Conservation (phyloP, 1,284 basidiomycete species). For the Athelia psychrophila region DNA sequence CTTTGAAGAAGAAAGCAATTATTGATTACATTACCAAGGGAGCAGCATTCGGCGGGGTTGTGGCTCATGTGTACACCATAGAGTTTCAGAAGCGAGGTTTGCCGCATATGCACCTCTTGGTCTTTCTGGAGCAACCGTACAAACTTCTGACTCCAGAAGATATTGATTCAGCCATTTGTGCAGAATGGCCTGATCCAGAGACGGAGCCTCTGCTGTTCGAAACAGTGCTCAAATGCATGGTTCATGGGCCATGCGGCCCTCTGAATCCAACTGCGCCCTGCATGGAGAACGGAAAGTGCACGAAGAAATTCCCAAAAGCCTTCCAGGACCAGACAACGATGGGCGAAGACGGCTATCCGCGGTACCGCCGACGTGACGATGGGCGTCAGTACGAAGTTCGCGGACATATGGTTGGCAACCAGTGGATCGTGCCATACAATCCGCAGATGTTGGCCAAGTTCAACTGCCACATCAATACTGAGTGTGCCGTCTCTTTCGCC, state of each 20-base stretch:
- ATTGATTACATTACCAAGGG: not conserved
- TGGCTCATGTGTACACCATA: conserved; percentile 22
- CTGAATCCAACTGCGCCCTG: conserved; percentile 22
- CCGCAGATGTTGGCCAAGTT: conserved; percentile 11
- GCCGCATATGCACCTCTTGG: conserved; percentile 32
- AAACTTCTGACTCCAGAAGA: conserved; percentile 7
- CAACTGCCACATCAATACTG: conserved; percentile 27
- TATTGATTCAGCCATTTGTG: conserved; percentile 1
- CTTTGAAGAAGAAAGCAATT: not conserved
- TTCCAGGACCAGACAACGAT: conserved; percentile 26
- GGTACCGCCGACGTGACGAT: conserved; percentile 24
- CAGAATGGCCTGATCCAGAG: conserved; percentile 16
- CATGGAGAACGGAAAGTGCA: conserved; percentile 32
- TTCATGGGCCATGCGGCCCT: conserved; percentile 32
- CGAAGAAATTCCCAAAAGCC: conserved; percentile 30
- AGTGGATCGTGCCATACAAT: conserved; percentile 27
- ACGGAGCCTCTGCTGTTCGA: conserved; percentile 24
- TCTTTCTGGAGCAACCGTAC: conserved; percentile 19
- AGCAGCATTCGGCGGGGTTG: conserved; percentile 14
- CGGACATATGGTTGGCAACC: conserved; percentile 15
- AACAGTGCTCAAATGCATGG: conserved; percentile 22
- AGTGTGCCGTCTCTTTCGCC: conserved; percentile 21
- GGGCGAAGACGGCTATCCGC: conserved; percentile 29
- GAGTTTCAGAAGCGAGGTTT: conserved; percentile 38
- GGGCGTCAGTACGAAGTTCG: conserved; percentile 11